These are phyloP conservation scores for Phallus indusiatus DNA, from an alignment of 768 basidiomycete species.

Conservation along the genomic window DNA sequence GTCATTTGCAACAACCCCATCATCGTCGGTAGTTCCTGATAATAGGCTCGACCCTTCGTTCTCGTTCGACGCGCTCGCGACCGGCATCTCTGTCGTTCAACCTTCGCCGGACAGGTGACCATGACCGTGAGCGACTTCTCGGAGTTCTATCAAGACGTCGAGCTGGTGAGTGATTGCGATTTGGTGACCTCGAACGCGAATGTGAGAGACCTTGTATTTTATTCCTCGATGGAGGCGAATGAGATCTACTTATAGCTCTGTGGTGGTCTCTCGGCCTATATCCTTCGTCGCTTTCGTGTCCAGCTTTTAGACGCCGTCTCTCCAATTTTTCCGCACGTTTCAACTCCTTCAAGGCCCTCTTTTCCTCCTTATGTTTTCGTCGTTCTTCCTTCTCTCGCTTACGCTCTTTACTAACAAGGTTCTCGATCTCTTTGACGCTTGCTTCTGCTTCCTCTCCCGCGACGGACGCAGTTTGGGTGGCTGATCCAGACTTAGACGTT, in stretches of 20 bases:
- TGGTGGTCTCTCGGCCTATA: conserved; percentile 24
- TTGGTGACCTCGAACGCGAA: conserved; percentile 5
- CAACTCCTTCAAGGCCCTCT: conserved; percentile 22
- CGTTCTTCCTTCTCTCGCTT: conserved; percentile 24
- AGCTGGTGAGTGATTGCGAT: neutral
- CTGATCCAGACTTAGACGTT: conserved; percentile 30
- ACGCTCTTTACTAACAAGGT: conserved; percentile 18
- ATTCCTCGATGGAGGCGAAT: conserved; percentile 4
- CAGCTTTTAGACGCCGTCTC: conserved; percentile 39
- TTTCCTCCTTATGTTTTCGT: conserved; percentile 18
- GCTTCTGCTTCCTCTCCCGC: conserved; percentile 17
- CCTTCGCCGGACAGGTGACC: neutral
- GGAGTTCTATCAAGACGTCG: neutral
- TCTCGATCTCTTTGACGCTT: conserved; percentile 15
- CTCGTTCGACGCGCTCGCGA: neutral
- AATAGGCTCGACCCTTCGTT: conserved; percentile 12
- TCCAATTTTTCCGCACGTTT: conserved; percentile 38
- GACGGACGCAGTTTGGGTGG: conserved; percentile 11
- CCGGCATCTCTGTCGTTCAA: neutral
- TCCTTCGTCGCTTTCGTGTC: conserved; percentile 37
- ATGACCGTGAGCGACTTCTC: neutral
- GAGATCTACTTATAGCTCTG: neutral
- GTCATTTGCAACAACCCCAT: neutral
- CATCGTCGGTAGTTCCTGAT: conserved; percentile 12
- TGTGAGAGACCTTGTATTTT: neutral